These are phyloP conservation scores for Otatea glauca DNA, from an alignment of 176 grass and related monocot genomes.

Conservation along the genomic window DNA sequence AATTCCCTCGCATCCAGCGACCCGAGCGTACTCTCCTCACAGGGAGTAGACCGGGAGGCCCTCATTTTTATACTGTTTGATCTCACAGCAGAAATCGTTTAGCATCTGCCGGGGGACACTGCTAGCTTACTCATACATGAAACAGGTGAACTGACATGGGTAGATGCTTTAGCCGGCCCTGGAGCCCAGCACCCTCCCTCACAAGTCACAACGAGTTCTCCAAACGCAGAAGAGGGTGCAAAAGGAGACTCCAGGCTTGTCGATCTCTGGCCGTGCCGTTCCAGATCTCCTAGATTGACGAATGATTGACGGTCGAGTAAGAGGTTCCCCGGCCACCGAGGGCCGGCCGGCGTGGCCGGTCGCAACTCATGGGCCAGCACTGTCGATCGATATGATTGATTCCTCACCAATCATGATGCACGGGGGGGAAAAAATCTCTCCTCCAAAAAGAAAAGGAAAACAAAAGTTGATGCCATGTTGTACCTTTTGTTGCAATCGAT, in stretches of 20 bases:
- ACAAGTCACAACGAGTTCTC: background rate
- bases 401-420: conserved; percentile 5
- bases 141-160: background rate
- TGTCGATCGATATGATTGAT: conserved; percentile 25
- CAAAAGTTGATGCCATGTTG: background rate
- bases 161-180: conserved; percentile 14
- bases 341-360: background rate
- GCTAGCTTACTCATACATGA: conserved; percentile 16
- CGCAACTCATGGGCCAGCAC: conserved; percentile 11
- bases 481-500: background rate
- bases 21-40: too few species aligned
- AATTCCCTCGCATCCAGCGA: too few species aligned
- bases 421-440: background rate
- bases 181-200: conserved; percentile 13
- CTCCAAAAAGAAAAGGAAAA: background rate
- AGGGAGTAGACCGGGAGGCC: too few species aligned
- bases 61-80: too few species aligned
- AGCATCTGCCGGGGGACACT: conserved; percentile 8
- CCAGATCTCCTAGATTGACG: conserved; percentile 41
- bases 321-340: background rate
- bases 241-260: conserved; percentile 7
- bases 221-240: background rate
- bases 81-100: background rate
- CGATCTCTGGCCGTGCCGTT: background rate
- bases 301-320: background rate